Percentiles rank a stretch among this genome's conserved stretches.
phyloP scores from a whole-genome alignment of 164 flowering plant species.

The Houttuynia cordata region DNA sequence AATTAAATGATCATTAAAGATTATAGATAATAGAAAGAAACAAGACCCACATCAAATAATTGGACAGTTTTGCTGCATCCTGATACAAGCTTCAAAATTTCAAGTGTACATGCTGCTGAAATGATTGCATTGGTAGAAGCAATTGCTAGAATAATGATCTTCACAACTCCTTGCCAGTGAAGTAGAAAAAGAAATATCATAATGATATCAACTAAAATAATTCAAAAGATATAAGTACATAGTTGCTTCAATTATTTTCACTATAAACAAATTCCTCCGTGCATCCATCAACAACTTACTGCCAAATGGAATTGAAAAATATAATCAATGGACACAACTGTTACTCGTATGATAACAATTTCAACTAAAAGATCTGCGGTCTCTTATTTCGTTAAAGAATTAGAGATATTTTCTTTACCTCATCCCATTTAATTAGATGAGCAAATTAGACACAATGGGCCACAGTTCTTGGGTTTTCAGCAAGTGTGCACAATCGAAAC shows the following conservation, averaged over 20 bases:
- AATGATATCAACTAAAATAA: too few relatives aligned
- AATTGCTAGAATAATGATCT: conserved; percentile 96
- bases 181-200: background rate
- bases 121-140: conserved; percentile 99
- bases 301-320: background rate
- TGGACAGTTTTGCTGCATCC: conserved; percentile 90
- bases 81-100: conserved; percentile 76
- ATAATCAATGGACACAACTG: background rate
- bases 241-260: too few relatives aligned
- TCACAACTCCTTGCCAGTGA: conserved; percentile 76
- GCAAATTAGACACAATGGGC: conserved; percentile 98
- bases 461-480: conserved; percentile 95
- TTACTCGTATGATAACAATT: background rate
- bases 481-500: conserved; percentile 93
- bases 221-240: too few relatives aligned
- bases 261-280: too few relatives aligned
- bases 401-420: conserved; percentile 37
- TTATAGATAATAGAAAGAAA: background rate
- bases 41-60: conserved; percentile 70
- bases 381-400: background rate
- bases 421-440: conserved; percentile 90
- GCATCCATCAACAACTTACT: background rate
- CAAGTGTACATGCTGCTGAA: conserved; percentile 93
- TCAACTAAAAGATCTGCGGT: background rate
- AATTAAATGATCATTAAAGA: too few relatives aligned